Conservation (phyloP, 495 filamentous ascomycete species). For the Aspergillus bertholletiae region DNA sequence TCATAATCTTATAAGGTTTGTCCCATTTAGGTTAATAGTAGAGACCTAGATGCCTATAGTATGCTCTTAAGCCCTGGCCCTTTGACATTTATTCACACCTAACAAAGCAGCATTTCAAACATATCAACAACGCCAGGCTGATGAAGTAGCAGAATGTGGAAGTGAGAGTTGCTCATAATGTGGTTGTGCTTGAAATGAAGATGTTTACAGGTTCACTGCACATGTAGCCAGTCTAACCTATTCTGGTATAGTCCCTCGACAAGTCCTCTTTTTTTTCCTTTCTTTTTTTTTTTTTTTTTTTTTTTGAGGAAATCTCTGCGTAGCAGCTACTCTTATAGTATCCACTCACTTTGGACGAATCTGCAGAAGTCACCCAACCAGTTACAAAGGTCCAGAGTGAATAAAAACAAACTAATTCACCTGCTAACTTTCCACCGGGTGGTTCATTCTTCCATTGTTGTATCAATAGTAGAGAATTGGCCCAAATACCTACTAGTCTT, state of each 20-base stretch:
- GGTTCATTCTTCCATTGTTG: background rate
- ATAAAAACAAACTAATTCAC: background rate
- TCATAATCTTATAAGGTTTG: no score
- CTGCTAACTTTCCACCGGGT: background rate
- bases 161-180: no score
- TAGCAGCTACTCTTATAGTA: no score
- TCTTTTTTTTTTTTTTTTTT: no score
- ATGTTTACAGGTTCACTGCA: no score
- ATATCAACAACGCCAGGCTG: conserved; percentile 15
- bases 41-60: conserved; percentile 4
- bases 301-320: no score
- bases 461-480: background rate
- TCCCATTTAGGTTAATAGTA: no score
- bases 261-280: no score
- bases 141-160: conserved; percentile 22
- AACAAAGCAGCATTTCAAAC: conserved; percentile 15
- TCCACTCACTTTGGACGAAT: no score
- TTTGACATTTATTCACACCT: conserved; percentile 29
- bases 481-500: background rate
- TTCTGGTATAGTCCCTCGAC: no score
- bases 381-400: background rate
- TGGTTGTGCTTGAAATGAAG: no score
- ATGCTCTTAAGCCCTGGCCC: conserved; percentile 34
- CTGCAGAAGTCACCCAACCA: background rate
- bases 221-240: no score